Conservation (phyloP, 345 rosid species). For the Corchorus capsularis region DNA sequence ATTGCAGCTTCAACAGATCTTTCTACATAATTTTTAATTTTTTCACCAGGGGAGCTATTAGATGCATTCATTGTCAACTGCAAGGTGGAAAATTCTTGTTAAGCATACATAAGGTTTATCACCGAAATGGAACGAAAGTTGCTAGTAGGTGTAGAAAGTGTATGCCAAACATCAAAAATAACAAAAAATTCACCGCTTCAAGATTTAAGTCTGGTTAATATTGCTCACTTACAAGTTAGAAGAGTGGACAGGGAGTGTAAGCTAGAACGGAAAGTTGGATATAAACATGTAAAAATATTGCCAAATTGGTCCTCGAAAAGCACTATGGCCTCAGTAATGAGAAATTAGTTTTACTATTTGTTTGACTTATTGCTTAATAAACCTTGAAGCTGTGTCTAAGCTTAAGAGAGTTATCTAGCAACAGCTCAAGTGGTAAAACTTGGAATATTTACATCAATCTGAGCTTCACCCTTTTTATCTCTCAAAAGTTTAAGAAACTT, state of each 20-base stretch:
- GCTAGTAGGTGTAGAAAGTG: neutral
- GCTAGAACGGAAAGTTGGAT: neutral
- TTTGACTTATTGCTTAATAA: neutral
- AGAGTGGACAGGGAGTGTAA: neutral
- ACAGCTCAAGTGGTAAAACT: neutral
- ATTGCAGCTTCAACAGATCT: slow-evolving; percentile 71
- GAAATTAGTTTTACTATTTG: neutral
- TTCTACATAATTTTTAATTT: slow-evolving; percentile 62
- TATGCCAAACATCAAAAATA: slow-evolving; percentile 4
- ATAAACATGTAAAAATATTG: neutral
- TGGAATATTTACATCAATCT: neutral
- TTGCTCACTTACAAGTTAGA: neutral
- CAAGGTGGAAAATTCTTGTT: slow-evolving; percentile 25
- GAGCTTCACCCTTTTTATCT: neutral
- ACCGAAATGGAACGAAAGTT: neutral
- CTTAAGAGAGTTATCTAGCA: neutral
- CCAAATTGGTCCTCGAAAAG: neutral
- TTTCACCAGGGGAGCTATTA: slow-evolving; percentile 45
- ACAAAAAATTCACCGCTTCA: neutral
- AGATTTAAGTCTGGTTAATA: neutral
- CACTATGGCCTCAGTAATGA: slow-evolving; percentile 1
- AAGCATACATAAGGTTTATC: neutral
- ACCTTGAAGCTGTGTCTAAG: neutral
- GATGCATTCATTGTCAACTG: slow-evolving; percentile 54
- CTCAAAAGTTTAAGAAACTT: neutral